Evolutionary conservation across 2,329 filamentous ascomycete genomes (phyloP), one percentile per base, ranked within the genome.

Genomic region (Penicillium sclerotigenum): DNA sequence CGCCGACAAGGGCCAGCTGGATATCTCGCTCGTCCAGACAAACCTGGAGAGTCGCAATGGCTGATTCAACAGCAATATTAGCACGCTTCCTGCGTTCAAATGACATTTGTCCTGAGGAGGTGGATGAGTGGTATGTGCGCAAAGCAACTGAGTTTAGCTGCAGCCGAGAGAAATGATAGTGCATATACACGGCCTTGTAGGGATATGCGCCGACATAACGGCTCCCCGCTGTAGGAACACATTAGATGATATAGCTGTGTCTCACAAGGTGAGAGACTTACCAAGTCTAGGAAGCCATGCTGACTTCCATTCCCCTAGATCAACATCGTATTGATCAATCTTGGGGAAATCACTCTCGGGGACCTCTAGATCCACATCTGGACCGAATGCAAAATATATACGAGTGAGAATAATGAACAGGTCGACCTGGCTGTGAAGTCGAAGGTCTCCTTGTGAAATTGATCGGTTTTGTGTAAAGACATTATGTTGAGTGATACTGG

Each of bases 101-200:
- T 1, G 78, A 79, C 66, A 80, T 75, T 4, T 67, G 63, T 40
- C 71, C 68, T 6, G 71, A 65, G 14, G 73, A 71, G 11, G 65
- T 67, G 14, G 71, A 70, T 20, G 71, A 73, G 49, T 75, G 71
- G 50, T 80, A 75, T 9, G 78, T 77, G 29, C 79, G 75, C 24
- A 82, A 65, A 29, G 78, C 79, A 26, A 80, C 75, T 5, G 80
- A 80, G 42, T 80, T 77, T 9, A 82, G 68, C 45, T 81, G 78
- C 18, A 82, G 67, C 46, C 79, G 75, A 45, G 78, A 80, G 61
- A 81, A 82, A 63, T 81, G 72, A 57, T 79, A 80, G 61, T 81
- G 78, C 57, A 82, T 70, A 28, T 72, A 71, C 7, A 80, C 78
- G 24, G 77, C 79, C 65, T 80, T 80, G 51, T 77, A 75, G 20